Base-by-base conservation (phyloP, 2,329 filamentous ascomycete genomes). In the Colletotrichum abscissum region DNA sequence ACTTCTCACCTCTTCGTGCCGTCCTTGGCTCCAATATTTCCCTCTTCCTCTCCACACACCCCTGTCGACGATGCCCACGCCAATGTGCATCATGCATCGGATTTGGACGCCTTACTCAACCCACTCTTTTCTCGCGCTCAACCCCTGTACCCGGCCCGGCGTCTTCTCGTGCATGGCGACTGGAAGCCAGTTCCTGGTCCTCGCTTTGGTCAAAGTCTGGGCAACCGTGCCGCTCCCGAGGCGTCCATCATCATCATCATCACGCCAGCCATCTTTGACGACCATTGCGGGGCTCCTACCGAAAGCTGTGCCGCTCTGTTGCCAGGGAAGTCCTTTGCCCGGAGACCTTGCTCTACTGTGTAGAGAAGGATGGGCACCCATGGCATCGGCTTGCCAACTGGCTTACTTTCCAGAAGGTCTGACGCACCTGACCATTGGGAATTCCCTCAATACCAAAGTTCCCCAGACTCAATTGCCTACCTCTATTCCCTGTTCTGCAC, bases 171-270 rank as follows among this genome's bases (percentile, higher is more conserved):
- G 60, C 60, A 70, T 63, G 16, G 24, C 26, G 22, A 58, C 30
- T 33, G 35, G 69, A 35, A 72, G 35, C 26, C 65, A 69, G 57
- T 72, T 35, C 49, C 66, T 69, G 66, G 42, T 59, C 16, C 33
- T 57, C 22, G 49, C 16, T 64, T 60, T 72, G 49, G 35, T 62
- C 19, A 24, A 35, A 33, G 35, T 49, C 69, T 63, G 22, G 69
- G 63, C 63, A 38, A 26, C 63, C 54, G 57, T 54, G 69, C 69
- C 69, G 49, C 52, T 63, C 69, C 64, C 69, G 64, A 63, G 26
- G 22, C 46, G 46, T 52, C 46, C 68, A 35, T 35, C 9, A 35
- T 12, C 33, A 66, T 56, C 33, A 66, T 67, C 68, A 67, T 56
- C 46, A 52, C 30, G 33, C 54, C 60, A 58, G 63, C 55, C 62